Evolutionary conservation across 2,329 filamentous ascomycete genomes (phyloP), one percentile per base, ranked within the genome.

Genomic region (Pseudogymnoascus sp.): DNA sequence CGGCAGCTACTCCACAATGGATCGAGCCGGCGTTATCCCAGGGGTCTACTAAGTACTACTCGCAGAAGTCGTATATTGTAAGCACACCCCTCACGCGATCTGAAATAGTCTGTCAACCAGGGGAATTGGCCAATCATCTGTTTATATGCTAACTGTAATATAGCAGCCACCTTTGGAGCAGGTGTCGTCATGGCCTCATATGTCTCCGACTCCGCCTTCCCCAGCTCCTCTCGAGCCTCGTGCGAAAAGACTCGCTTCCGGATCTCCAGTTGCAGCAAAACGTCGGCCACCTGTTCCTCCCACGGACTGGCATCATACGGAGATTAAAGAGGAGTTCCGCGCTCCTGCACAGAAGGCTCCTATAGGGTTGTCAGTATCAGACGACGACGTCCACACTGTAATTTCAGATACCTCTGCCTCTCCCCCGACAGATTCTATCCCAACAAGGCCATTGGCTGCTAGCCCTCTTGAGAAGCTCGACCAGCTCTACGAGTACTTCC

Each of bases 401-500:
- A 76, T 50, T 28, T 50, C 41, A 28, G 41, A 50, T 50, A 50
- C 41, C 11, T 50, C 41, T 8, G 41, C 41, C 22, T 50, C 41
- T 15, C 41, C 41, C 8, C 41, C 41, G 14, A 50, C 41, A 11
- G 41, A 50, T 50, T 50, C 41, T 15, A 50, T 50, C 14, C 41
- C 41, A 28, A 50, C 41, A 4, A 9, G 41, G n/a, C 41, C 41
- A 14, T 50, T 50, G 41, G 41, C 22, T 50, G 14, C 41, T 7
- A 50, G 41, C 41, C 41, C 41, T 30, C 41, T 50, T 22, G 41
- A 50, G 22, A 50, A 50, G 41, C 41, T 58, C 14, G 53, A 58
- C 53, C 53, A 58, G 66, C 77, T 97, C 15, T 97, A 97, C 71
- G 92, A 97, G 75, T 97, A 97, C 71, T 97, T 97, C 66, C 92